These are phyloP conservation scores for Blastomyces silverae DNA, from an alignment of 2,329 filamentous ascomycete genomes.

Conservation along the genomic window DNA sequence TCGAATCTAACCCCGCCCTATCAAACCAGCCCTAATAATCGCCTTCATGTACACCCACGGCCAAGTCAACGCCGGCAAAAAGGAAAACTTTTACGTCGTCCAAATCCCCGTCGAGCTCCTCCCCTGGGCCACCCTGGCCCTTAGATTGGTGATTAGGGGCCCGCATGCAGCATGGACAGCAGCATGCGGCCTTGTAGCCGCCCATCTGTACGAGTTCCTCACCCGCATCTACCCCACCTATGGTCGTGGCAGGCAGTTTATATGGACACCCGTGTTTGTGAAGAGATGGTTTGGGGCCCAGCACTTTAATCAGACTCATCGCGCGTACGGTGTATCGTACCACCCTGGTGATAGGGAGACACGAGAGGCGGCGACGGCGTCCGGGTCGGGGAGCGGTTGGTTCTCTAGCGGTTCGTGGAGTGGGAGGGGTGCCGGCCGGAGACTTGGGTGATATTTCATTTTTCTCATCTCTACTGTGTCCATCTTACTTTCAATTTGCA, in stretches of 20 bases:
- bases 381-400: conserved; percentile 10
- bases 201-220: conserved; percentile 85
- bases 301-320: background rate
- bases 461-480: conserved; percentile 16
- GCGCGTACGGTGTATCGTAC: conserved; percentile 10
- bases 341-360: conserved; percentile 3
- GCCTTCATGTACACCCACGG: conserved; percentile 77
- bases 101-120: conserved; percentile 74
- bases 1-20: conserved; percentile 31
- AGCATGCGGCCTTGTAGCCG: conserved; percentile 71
- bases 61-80: conserved; percentile 73
- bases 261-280: conserved; percentile 67
- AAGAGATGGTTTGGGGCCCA: conserved; percentile 53
- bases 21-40: conserved; percentile 58
- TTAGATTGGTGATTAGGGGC: conserved; percentile 64
- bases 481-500: background rate
- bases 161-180: conserved; percentile 55
- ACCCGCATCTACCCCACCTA: conserved; percentile 83
- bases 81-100: conserved; percentile 73
- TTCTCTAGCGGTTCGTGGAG: conserved; percentile 11
- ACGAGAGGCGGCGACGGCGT: conserved; percentile 16
- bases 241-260: conserved; percentile 70
- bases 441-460: conserved; percentile 3
- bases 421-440: conserved; percentile 11
- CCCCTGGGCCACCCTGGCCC: conserved; percentile 69